Conservation (phyloP, 495 filamentous ascomycete species). For the Chaetomium cochliodes region DNA sequence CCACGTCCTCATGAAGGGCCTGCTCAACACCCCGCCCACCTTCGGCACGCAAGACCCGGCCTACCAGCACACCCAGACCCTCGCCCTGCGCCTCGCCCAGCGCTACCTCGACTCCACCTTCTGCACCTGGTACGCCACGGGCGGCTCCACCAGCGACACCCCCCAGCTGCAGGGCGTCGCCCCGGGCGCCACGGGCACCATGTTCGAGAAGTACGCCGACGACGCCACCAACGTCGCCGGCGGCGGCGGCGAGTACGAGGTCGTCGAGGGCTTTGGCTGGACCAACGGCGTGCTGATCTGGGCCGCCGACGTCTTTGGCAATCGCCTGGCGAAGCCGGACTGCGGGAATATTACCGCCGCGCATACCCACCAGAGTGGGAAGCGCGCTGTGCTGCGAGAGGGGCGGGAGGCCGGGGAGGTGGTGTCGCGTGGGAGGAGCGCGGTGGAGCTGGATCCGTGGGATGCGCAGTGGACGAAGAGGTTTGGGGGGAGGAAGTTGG, state of each 20-base stretch:
- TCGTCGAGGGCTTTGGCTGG: conserved; percentile 55
- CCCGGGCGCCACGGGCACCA: conserved; percentile 40
- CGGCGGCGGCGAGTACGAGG: conserved; percentile 51
- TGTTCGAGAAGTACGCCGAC: conserved; percentile 55
- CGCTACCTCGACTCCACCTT: conserved; percentile 53
- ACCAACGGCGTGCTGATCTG: conserved; percentile 54
- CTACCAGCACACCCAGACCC: conserved; percentile 41
- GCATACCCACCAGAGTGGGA: conserved; percentile 23
- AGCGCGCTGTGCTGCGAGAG: conserved; percentile 19
- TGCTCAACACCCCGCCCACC: conserved; percentile 48
- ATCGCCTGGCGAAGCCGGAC: conserved; percentile 42
- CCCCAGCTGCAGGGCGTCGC: conserved; percentile 44
- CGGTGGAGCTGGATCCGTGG: conserved; percentile 42
- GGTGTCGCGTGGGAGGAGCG: conserved; percentile 28
- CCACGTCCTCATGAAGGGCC: conserved; percentile 49
- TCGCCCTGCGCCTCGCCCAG: conserved; percentile 46
- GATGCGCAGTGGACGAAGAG: conserved; percentile 45
- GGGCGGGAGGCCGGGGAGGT: conserved; percentile 1
- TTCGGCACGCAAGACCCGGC: conserved; percentile 44
- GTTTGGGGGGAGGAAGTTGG: conserved; percentile 30
- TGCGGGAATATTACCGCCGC: conserved; percentile 47
- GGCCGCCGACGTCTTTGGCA: conserved; percentile 47
- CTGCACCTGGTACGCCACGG: conserved; percentile 53
- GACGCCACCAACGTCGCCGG: conserved; percentile 49
- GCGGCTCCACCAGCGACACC: conserved; percentile 44